These are phyloP conservation scores for Stemphylium vesicarium DNA, from an alignment of 2,329 filamentous ascomycete species.

Conservation along the genomic window DNA sequence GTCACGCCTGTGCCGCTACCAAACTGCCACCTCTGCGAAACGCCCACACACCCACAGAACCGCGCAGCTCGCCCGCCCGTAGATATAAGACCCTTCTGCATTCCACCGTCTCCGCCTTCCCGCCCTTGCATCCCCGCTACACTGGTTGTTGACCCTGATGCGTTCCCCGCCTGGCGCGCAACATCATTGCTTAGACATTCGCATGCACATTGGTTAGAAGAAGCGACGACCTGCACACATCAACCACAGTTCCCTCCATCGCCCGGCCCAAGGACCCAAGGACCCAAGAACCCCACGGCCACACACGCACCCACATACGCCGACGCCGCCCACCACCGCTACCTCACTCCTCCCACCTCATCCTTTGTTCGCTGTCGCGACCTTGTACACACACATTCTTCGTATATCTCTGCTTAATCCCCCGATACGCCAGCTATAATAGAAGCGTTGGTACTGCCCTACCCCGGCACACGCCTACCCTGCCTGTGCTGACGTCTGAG, in stretches of 20 bases:
- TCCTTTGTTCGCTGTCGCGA: conserved; percentile 34
- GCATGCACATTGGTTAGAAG: conserved; percentile 48
- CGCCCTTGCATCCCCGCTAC: conserved; percentile 45
- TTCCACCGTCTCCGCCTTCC: conserved; percentile 7
- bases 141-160: conserved; percentile 43
- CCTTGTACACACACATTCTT: conserved; percentile 36
- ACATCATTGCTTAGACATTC: conserved; percentile 47
- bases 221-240: conserved; percentile 32
- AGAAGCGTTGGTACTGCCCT: conserved; percentile 24
- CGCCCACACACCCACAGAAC: neutral
- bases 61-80: conserved; percentile 1
- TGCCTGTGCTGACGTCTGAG: conserved; percentile 45
- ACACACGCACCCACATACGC: neutral
- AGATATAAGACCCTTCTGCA: conserved; percentile 7
- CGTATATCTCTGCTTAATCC: conserved; percentile 27
- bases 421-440: conserved; percentile 20
- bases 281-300: too few species aligned
- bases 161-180: conserved; percentile 48
- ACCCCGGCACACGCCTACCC: conserved; percentile 17
- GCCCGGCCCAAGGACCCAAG: neutral
- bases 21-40: neutral
- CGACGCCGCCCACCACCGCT: conserved; percentile 9
- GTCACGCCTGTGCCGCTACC: conserved; percentile 8
- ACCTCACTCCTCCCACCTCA: conserved; percentile 18
- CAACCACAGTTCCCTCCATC: conserved; percentile 30